Evolutionary conservation across 805 yeast species (phyloP).

Genomic region (Sugiyamaella mastotermitis): DNA sequence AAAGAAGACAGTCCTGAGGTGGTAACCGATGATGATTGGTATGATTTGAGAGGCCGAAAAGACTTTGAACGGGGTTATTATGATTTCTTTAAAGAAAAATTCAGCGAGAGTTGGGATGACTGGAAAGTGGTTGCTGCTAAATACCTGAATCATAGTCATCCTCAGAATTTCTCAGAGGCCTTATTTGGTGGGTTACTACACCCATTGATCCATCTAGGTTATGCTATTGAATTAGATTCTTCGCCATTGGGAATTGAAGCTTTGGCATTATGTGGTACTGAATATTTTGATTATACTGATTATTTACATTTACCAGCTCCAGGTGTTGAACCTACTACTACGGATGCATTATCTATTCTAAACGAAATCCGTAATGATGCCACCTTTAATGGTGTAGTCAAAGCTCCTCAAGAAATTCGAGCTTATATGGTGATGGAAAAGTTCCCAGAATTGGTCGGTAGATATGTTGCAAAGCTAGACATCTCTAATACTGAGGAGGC

Average conservation of each 20-base stretch:
- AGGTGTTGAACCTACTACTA: conserved; percentile 1
- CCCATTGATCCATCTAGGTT: conserved; percentile 32
- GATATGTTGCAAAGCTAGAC: conserved; percentile 17
- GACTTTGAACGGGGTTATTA: conserved; percentile 31
- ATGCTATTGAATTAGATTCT: conserved; percentile 31
- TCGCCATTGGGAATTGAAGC: conserved; percentile 32
- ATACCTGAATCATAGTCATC: conserved; percentile 12
- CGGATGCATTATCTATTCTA: conserved; percentile 17
- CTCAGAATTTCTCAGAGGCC: conserved; percentile 6
- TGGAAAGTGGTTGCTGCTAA: conserved; percentile 29
- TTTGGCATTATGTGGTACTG: conserved; percentile 25
- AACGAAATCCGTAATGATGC: conserved; percentile 18
- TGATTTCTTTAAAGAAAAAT: conserved; percentile 34
- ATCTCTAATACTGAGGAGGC: conserved; percentile 18
- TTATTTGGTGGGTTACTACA: conserved; percentile 24
- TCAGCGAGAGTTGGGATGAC: conserved; percentile 27
- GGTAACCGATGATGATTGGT: conserved; percentile 31
- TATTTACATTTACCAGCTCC: conserved; percentile 1
- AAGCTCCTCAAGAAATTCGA: conserved; percentile 5
- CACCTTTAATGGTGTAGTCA: conserved; percentile 13
- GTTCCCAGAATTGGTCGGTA: conserved; percentile 14
- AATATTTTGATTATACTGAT: conserved; percentile 11
- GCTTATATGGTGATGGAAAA: conserved; percentile 6
- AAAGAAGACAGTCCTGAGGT: conserved; percentile 35
- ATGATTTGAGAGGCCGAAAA: conserved; percentile 27